phyloP scores from a whole-genome alignment of 495 filamentous ascomycete genomes.

The Haplographium delicatum region DNA sequence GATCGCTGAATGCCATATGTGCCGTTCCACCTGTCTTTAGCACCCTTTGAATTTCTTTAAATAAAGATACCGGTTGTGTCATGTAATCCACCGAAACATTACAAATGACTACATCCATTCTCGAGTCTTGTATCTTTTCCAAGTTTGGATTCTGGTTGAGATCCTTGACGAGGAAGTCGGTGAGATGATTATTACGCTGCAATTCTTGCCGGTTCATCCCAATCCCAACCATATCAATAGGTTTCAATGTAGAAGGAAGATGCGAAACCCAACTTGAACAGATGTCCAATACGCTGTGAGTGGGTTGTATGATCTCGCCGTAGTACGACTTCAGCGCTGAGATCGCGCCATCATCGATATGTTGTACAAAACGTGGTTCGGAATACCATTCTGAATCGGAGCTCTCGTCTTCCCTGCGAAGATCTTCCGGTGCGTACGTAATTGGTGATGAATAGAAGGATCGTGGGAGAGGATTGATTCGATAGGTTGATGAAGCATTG shows the following conservation, averaged over 20 bases:
- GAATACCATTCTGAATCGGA: conserved; percentile 36
- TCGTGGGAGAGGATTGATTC: conserved; percentile 21
- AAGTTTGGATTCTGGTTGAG: conserved; percentile 32
- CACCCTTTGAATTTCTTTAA: conserved; percentile 25
- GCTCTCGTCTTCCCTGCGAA: conserved; percentile 31
- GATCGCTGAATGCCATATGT: conserved; percentile 41
- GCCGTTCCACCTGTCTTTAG: conserved; percentile 32
- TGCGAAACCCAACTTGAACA: conserved; percentile 41
- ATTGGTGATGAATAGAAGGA: conserved; percentile 26
- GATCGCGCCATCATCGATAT: conserved; percentile 44
- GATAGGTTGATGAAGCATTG: background rate
- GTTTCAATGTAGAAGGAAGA: conserved; percentile 29
- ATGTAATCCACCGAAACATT: conserved; percentile 43
- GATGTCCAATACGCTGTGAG: conserved; percentile 31
- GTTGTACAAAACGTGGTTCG: conserved; percentile 38
- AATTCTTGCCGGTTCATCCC: conserved; percentile 38
- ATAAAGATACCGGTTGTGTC: conserved; percentile 32
- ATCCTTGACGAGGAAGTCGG: conserved; percentile 26
- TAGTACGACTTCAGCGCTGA: conserved; percentile 34
- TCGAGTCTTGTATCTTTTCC: conserved; percentile 11
- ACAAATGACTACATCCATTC: conserved; percentile 34
- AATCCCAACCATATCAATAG: conserved; percentile 24
- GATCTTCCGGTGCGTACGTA: conserved; percentile 31
- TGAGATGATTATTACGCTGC: conserved; percentile 31
- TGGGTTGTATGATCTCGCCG: conserved; percentile 26